These are phyloP conservation scores for Oryza australiensis DNA, from an alignment of 176 grass and related monocot species.

Conservation along the genomic window DNA sequence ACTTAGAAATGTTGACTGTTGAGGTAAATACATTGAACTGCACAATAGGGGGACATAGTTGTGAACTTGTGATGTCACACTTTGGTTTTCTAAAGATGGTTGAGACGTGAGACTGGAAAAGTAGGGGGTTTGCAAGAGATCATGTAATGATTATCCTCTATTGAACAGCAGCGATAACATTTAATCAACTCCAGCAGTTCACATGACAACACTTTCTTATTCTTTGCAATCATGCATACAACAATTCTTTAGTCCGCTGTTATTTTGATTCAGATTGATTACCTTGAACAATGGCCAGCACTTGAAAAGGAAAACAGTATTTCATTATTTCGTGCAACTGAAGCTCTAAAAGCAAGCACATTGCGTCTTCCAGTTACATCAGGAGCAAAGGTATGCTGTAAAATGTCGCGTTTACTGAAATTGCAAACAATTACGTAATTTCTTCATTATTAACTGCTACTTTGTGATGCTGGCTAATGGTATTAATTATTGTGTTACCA, in stretches of 20 bases:
- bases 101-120: not conserved
- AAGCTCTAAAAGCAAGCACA: slow-evolving; percentile 90
- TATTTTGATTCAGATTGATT: slow-evolving; percentile 59
- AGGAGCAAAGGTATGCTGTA: slow-evolving; percentile 68
- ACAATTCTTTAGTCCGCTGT: slow-evolving; percentile 25
- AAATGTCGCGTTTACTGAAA: slow-evolving; percentile 19
- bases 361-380: slow-evolving; percentile 73
- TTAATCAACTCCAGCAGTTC: not conserved
- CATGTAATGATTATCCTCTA: not conserved
- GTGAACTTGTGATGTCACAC: not conserved
- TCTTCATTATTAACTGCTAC: slow-evolving; percentile 3
- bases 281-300: slow-evolving; percentile 71
- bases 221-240: not conserved
- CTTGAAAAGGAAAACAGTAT: slow-evolving; percentile 66
- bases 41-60: not conserved
- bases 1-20: not conserved
- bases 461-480: slow-evolving; percentile 26
- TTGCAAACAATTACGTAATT: slow-evolving; percentile 12
- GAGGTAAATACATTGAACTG: not conserved
- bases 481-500: slow-evolving; percentile 40
- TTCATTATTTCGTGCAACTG: slow-evolving; percentile 67
- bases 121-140: not conserved
- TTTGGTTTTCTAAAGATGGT: not conserved
- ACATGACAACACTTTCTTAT: not conserved
- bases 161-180: not conserved